A percentile compares a stretch with the other conserved stretches of the same genome.
Evolutionary conservation across 306 rosid genomes (phyloP).

Genomic region (Gastrolobium villosum): DNA sequence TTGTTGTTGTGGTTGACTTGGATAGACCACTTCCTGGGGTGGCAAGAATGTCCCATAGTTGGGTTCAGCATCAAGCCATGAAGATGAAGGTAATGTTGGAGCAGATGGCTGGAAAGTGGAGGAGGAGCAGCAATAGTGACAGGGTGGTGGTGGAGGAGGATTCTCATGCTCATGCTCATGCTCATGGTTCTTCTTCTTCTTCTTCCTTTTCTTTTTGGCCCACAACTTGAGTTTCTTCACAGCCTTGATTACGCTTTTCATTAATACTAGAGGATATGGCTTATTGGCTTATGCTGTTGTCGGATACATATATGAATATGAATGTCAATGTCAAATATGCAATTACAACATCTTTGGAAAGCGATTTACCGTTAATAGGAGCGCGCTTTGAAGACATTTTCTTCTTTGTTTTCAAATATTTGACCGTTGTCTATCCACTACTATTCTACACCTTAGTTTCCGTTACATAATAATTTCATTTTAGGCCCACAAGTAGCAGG

Average conservation of each 20-base stretch:
- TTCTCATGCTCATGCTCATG: neutral
- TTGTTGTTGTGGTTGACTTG: neutral
- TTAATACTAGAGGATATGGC: neutral
- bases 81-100: conserved; percentile 67
- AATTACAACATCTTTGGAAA: neutral
- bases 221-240: conserved; percentile 74
- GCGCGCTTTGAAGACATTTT: neutral
- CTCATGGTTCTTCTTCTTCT: conserved; percentile 47
- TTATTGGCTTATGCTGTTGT: neutral
- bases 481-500: neutral
- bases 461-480: conserved; percentile 8
- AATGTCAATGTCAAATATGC: neutral
- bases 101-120: conserved; percentile 65
- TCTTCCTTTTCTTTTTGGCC: conserved; percentile 66
- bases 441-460: neutral
- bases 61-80: conserved; percentile 61
- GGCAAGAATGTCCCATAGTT: conserved; percentile 50
- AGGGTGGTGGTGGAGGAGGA: conserved; percentile 46
- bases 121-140: conserved; percentile 48
- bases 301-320: neutral
- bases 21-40: conserved; percentile 30
- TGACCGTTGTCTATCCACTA: conserved; percentile 59
- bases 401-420: conserved; percentile 46
- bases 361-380: conserved; percentile 26
- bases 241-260: conserved; percentile 62